Base-by-base conservation (phyloP, 257 asterid genomes). In the Ligustrum vulgare region DNA sequence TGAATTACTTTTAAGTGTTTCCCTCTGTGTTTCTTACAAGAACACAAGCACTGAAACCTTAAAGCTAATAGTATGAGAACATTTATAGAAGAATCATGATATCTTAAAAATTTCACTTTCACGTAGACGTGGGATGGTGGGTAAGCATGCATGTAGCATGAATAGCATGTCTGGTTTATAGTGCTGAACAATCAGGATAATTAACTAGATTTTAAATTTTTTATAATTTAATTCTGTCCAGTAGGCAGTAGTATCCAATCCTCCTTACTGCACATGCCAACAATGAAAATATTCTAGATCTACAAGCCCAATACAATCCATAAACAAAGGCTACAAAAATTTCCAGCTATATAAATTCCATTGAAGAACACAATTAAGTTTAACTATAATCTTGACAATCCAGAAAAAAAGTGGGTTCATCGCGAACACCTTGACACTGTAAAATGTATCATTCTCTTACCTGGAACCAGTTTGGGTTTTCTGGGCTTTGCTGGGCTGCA, bases 401-500 rank as follows among this genome's bases (percentile, higher is more conserved):
- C 34, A 22, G 16, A 1, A 23, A 25, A 58, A 60, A n/a, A 9
- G 10, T 23, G 67, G 62, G 25, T 20, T 7, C 28, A 60, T 60
- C 67, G 23, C 1, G 33, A 60, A 25, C 6, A 23, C 35, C 20
- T 60, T 8, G 35, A 60, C 3, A 28, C 32, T 25, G 11, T 60
- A 60, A 60, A 60, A 60, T 60, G 67, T 60, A 36, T 36, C 31
- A 35, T 73, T 20, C 31, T 64, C 23, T 66, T 80, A 88, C 93
- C 89, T 88, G 93, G 69, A 88, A 88, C 93, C 93, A 88, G 84
- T 88, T 88, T 0, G 91, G 93, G 72, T 86, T 86, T 78, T 88
- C 90, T 10, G 93, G 93, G 89, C 93, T 88, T 77, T 86, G 90
- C 79, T 86, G 92, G 72, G 92, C 92, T 69, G 92, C 92, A 72